Evolutionary conservation across 352 stramenopile genomes (phyloP).

Genomic region (Globisporangium irregulare): DNA sequence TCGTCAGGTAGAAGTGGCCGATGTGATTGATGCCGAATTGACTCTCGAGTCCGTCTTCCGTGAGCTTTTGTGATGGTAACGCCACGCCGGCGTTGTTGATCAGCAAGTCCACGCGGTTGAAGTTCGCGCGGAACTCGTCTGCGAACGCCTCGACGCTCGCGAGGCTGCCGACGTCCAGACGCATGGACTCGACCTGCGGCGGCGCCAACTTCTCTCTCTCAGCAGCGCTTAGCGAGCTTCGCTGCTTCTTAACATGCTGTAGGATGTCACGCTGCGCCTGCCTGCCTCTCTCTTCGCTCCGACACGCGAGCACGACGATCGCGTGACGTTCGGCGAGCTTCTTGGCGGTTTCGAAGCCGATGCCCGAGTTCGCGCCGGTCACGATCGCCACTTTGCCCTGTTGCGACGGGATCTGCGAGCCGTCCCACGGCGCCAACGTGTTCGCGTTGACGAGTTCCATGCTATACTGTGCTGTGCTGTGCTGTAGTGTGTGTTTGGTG

Average conservation of each 20-base stretch:
- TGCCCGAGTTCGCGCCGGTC: constrained; percentile 55
- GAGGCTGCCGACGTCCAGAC: constrained; percentile 23
- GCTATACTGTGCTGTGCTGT: background rate
- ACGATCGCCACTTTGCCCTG: constrained; percentile 34
- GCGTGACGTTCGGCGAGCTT: constrained; percentile 52
- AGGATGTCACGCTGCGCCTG: constrained; percentile 32
- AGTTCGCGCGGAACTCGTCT: constrained; percentile 16
- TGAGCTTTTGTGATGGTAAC: constrained; percentile 8
- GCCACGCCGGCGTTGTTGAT: constrained; percentile 35
- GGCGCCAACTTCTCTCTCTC: constrained; percentile 9
- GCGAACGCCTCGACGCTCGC: constrained; percentile 24
- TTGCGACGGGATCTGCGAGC: constrained; percentile 29
- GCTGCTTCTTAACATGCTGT: constrained; percentile 1
- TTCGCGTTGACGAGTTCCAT: background rate
- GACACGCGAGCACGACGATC: constrained; percentile 77
- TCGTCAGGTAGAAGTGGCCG: constrained; percentile 51
- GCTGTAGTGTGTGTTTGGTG: background rate
- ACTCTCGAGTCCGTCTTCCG: constrained; percentile 28
- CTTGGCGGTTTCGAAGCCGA: constrained; percentile 75
- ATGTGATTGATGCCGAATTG: constrained; percentile 54
- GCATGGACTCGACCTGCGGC: constrained; percentile 20
- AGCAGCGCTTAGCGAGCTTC: constrained; percentile 11
- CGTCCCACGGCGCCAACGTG: constrained; percentile 18
- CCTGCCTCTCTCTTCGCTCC: constrained; percentile 35
- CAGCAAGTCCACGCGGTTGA: constrained; percentile 27